Evolutionary conservation across 73 alveolate genomes (phyloP).

Genomic region (Tetrahymena elliotti): DNA sequence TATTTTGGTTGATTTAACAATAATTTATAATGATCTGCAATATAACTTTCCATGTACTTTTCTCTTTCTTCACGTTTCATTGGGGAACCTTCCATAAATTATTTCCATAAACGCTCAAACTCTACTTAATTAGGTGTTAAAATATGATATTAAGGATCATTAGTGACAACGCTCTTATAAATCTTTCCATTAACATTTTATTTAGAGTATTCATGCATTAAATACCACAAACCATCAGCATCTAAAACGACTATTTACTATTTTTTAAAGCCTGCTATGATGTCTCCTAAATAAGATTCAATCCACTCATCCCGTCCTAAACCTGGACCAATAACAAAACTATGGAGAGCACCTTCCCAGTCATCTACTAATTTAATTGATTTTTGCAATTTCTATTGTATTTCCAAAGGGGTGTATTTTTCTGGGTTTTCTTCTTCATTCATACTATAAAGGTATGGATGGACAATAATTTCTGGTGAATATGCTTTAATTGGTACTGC

Average conservation of each 20-base stretch:
- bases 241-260: conserved; percentile 69
- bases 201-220: conserved; percentile 31
- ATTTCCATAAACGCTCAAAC: conserved; percentile 64
- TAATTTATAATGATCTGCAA: conserved; percentile 24
- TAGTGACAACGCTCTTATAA: neutral
- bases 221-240: conserved; percentile 91
- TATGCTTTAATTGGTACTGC: conserved; percentile 89
- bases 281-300: conserved; percentile 41
- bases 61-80: conserved; percentile 47
- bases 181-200: conserved; percentile 1
- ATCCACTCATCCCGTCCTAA: conserved; percentile 75
- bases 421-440: conserved; percentile 20
- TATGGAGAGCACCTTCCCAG: conserved; percentile 32
- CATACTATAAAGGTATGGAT: conserved; percentile 57
- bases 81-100: conserved; percentile 41
- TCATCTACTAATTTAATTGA: neutral
- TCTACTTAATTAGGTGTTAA: conserved; percentile 92
- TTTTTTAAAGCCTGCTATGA: conserved; percentile 20
- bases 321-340: conserved; percentile 92
- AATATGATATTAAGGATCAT: conserved; percentile 44
- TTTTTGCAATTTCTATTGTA: conserved; percentile 59
- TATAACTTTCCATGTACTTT: conserved; percentile 20
- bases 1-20: conserved; percentile 23
- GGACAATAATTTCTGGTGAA: conserved; percentile 96
- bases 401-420: conserved; percentile 40